Percentiles rank a stretch among this genome's conserved stretches.
Conservation (phyloP, 2,329 filamentous ascomycete genomes). For the Colletotrichum sp. region DNA sequence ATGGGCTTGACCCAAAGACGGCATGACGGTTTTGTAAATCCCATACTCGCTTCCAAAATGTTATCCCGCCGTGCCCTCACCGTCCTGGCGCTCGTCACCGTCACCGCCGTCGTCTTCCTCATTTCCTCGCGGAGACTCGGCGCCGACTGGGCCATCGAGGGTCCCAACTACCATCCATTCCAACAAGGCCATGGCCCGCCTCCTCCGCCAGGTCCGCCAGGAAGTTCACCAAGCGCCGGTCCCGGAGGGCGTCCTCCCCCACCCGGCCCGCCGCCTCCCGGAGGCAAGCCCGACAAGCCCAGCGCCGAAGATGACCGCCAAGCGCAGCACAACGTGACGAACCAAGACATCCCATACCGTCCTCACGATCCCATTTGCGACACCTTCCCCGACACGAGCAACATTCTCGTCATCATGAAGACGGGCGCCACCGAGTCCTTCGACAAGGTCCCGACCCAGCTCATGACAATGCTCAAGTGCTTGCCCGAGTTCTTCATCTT, state of each 20-base stretch:
- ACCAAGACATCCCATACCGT: conserved; percentile 19
- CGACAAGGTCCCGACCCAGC: conserved; percentile 56
- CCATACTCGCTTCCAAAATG: conserved; percentile 23
- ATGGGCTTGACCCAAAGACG: conserved; percentile 17
- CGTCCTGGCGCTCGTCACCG: conserved; percentile 28
- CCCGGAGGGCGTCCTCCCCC: background rate
- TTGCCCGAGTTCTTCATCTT: conserved; percentile 60
- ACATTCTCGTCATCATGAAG: conserved; percentile 59
- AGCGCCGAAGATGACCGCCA: background rate
- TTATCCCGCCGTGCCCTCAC: conserved; percentile 32
- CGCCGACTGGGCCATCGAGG: conserved; percentile 31
- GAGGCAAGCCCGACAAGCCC: background rate
- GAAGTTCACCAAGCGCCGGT: conserved; percentile 20
- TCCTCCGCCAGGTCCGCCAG: background rate
- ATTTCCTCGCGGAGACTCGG: conserved; percentile 35
- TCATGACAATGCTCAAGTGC: conserved; percentile 58
- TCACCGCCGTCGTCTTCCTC: conserved; percentile 35
- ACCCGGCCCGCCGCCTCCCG: background rate
- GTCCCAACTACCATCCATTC: conserved; percentile 28
- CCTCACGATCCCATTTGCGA: conserved; percentile 36
- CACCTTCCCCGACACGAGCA: conserved; percentile 47
- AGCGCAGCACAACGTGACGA: conserved; percentile 6
- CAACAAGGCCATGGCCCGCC: conserved; percentile 2
- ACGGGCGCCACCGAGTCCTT: conserved; percentile 62
- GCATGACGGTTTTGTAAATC: conserved; percentile 12